Base-by-base conservation (phyloP, 768 basidiomycete genomes). In the Tricholoma matsutake region DNA sequence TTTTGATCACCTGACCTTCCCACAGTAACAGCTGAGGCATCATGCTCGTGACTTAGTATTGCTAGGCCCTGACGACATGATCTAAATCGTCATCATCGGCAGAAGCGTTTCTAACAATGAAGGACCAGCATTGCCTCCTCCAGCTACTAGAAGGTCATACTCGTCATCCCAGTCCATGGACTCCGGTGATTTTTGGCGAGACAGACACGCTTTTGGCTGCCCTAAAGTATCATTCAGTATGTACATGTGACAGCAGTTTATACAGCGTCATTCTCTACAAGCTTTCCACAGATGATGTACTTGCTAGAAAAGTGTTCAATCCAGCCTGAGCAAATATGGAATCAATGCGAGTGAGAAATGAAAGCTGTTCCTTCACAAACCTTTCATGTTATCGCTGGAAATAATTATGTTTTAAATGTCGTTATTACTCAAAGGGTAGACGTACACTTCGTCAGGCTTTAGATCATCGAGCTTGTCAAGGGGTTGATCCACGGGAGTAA, bases 291-390 rank as follows among this genome's bases (percentile, higher is more conserved):
- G 54, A 94, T 74, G 69, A 94, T 92, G 71, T 97, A 96, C 72
- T 96, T 97, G 81, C 86, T 88, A 41, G 86, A 83, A 75, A 98
- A 97, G 72, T 96, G 95, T 22, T 94, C 92, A 62, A 94, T 89
- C 95, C 95, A 98, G 22, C 92, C 91, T 91, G 67, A 53, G 25
- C 54, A 16, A 52, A 58, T 58, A 58, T 39, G 56, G 56, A 65
- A 53, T 35, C 8, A 31, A 18, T 18, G 32, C 14, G 35, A 28
- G 18, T 20, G 52, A 34, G 28, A 39, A 13, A 25, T 53, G 47
- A 16, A 54, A 39, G 18, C 10, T 61, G 65, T 14, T 25, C 11
- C 5, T 32, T 14, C 54, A 65, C 78, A n/a, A 59, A 89, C 91
- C 91, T 74, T 82, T 86, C 95, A 97, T 96, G 71, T 96, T 96